Conservation (phyloP, 106 monocot species). For the Dendrobium chrysotoxum region DNA sequence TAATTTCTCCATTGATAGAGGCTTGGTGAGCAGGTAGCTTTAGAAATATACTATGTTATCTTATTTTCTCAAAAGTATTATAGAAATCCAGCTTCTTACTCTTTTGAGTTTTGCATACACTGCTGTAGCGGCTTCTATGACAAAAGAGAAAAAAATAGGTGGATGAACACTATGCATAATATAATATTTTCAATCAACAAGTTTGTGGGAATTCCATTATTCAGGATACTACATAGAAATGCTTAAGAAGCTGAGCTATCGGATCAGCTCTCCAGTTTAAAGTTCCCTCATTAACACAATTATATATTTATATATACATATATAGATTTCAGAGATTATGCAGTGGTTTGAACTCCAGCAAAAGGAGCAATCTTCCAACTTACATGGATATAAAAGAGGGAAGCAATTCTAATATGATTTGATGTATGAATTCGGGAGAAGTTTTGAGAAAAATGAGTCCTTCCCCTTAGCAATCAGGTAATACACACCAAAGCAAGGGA, state of each 20-base stretch:
- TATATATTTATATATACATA: not conserved
- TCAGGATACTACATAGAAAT: too few species aligned
- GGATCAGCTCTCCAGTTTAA: not conserved
- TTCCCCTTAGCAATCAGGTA: slow-evolving; percentile 56
- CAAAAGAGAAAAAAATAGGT: not conserved
- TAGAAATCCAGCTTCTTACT: too few species aligned
- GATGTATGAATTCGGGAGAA: slow-evolving; percentile 31
- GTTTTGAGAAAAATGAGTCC: slow-evolving; percentile 29
- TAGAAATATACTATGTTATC: too few species aligned
- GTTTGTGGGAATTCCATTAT: too few species aligned
- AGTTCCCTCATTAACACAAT: not conserved
- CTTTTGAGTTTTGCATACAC: too few species aligned
- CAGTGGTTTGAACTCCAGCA: too few species aligned
- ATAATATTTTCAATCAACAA: not conserved
- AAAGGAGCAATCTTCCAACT: not conserved
- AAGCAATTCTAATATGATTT: slow-evolving; percentile 2
- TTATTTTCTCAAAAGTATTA: too few species aligned
- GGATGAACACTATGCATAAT: not conserved
- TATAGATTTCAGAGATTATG: too few species aligned
- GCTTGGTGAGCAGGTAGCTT: too few species aligned
- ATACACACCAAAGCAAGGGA: slow-evolving; percentile 63
- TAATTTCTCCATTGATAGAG: too few species aligned
- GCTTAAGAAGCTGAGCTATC: not conserved
- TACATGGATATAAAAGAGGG: not conserved
- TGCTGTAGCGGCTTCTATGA: too few species aligned